phyloP scores from a whole-genome alignment of 495 filamentous ascomycete genomes.

The Penicillium roqueforti region DNA sequence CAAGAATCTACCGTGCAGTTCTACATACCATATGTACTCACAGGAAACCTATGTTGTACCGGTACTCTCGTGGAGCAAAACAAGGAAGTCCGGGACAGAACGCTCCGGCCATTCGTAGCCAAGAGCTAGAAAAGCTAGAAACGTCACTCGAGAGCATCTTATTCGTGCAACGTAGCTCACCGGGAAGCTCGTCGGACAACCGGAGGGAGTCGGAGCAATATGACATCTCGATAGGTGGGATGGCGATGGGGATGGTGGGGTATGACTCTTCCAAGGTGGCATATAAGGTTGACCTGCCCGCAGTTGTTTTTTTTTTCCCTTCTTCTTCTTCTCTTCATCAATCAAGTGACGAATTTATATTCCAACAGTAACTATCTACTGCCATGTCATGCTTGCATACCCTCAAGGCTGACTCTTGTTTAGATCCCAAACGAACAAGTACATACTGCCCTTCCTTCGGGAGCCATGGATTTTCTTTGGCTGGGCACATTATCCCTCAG shows the following conservation, averaged over 20 bases:
- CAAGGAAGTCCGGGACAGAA: neutral
- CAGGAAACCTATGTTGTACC: too few species aligned
- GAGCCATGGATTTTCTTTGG: constrained; percentile 43
- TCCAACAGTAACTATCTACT: constrained; percentile 22
- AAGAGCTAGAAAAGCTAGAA: neutral
- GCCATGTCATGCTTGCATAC: neutral
- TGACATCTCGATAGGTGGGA: constrained; percentile 9
- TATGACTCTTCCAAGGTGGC: neutral
- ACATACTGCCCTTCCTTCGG: constrained; percentile 30
- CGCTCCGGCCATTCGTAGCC: constrained; percentile 6
- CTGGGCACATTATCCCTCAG: constrained; percentile 34
- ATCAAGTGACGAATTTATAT: constrained; percentile 1
- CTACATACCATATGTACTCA: too few species aligned
- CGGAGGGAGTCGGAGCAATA: constrained; percentile 24
- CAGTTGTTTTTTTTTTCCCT: constrained; percentile 3
- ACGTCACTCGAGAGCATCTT: constrained; percentile 6
- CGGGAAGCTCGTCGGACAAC: constrained; percentile 1
- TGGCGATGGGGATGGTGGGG: constrained; percentile 24
- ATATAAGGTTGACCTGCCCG: constrained; percentile 21
- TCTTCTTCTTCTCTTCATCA: constrained; percentile 4
- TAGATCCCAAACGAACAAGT: constrained; percentile 20
- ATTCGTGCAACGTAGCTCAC: constrained; percentile 14
- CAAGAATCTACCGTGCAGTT: too few species aligned
- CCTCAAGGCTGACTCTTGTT: constrained; percentile 16
- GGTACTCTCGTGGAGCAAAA: constrained; percentile 1